These are phyloP conservation scores for Dothistroma pini DNA, from an alignment of 2,329 filamentous ascomycete genomes.

Conservation along the genomic window DNA sequence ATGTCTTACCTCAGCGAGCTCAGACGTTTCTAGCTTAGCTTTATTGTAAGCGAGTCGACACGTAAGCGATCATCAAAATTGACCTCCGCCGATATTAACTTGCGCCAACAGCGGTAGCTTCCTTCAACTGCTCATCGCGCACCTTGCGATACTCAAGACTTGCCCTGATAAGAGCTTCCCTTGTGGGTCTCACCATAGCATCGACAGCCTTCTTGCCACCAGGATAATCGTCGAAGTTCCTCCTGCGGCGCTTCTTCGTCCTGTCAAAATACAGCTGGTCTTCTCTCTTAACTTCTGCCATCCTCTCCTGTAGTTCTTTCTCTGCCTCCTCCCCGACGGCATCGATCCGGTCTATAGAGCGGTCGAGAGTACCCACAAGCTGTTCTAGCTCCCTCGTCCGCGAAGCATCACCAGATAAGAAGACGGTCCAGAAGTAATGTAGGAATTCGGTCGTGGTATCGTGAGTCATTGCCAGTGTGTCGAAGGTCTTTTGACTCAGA, in stretches of 20 bases:
- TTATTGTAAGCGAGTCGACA: no score
- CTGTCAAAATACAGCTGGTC: constrained; percentile 66
- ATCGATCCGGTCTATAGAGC: constrained; percentile 73
- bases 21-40: no score
- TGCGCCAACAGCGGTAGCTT: constrained; percentile 16
- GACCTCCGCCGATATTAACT: not conserved
- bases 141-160: constrained; percentile 66
- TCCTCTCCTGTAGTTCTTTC: constrained; percentile 62
- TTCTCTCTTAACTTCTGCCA: constrained; percentile 65
- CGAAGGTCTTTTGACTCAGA: constrained; percentile 50
- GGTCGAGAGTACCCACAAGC: constrained; percentile 74
- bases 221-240: constrained; percentile 55
- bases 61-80: no score
- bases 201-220: constrained; percentile 75
- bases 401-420: constrained; percentile 76
- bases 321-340: constrained; percentile 79
- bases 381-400: constrained; percentile 76
- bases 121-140: constrained; percentile 54
- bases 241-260: constrained; percentile 67
- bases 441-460: constrained; percentile 93
- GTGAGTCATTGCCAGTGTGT: constrained; percentile 70
- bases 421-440: constrained; percentile 95
- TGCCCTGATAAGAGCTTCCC: constrained; percentile 68
- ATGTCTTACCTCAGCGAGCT: no score
- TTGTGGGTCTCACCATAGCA: constrained; percentile 70